A percentile compares a stretch with the other conserved stretches of the same genome.
phyloP scores from a whole-genome alignment of 345 rosid genomes.

The Aegle marmelos region DNA sequence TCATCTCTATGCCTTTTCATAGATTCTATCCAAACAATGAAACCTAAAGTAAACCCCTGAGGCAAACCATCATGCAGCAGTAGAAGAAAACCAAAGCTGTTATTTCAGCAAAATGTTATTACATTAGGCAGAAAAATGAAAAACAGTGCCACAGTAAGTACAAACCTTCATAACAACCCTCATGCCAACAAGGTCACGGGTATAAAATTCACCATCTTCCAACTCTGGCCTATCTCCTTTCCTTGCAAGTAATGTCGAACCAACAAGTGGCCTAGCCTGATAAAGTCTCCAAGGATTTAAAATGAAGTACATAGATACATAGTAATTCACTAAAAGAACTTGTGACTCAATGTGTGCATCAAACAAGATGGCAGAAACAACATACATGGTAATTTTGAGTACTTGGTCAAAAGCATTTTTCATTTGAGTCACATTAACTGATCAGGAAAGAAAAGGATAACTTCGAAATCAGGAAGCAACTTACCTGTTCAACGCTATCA shows the following conservation, averaged over 20 bases:
- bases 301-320: background rate
- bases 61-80: background rate
- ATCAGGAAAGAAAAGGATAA: background rate
- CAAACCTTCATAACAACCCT: conserved; percentile 63
- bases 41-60: background rate
- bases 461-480: background rate
- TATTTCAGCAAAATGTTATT: background rate
- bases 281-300: conserved; percentile 8
- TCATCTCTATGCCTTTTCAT: background rate
- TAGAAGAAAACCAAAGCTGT: background rate
- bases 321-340: background rate
- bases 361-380: background rate
- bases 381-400: background rate
- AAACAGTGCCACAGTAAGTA: conserved; percentile 1
- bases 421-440: background rate
- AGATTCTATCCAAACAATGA: background rate
- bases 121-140: background rate
- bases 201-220: conserved; percentile 75
- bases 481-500: conserved; percentile 66
- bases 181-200: conserved; percentile 90
- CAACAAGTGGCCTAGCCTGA: conserved; percentile 83
- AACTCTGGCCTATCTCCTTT: conserved; percentile 79
- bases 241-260: conserved; percentile 72
- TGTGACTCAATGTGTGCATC: background rate
- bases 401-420: background rate